Percentiles rank a stretch among this genome's conserved stretches.
phyloP scores from a whole-genome alignment of 164 flowering plant genomes.

The Buxus sempervirens region DNA sequence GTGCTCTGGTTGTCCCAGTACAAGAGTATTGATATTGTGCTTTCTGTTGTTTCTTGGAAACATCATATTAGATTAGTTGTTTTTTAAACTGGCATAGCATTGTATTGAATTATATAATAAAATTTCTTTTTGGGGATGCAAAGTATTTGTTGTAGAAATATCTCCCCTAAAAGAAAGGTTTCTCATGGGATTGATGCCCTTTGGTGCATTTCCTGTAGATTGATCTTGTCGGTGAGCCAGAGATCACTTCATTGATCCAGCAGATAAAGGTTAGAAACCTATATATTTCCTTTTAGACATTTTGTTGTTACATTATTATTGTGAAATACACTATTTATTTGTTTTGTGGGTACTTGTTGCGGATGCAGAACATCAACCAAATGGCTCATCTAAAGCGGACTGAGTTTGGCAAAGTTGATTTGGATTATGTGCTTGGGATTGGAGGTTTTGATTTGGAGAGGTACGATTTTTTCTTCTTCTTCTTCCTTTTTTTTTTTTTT shows the following conservation, averaged over 20 bases:
- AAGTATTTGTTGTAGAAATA: background rate
- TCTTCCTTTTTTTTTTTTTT: constrained; percentile 6
- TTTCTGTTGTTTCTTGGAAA: background rate
- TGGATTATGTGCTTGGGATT: constrained; percentile 97
- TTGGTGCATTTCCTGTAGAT: constrained; percentile 39
- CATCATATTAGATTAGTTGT: too few species aligned
- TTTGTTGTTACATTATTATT: background rate
- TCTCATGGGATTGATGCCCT: constrained; percentile 10
- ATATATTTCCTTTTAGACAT: constrained; percentile 2
- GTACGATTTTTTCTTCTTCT: constrained; percentile 21
- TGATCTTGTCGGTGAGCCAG: constrained; percentile 84
- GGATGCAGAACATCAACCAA: constrained; percentile 61
- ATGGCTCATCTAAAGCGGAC: constrained; percentile 80
- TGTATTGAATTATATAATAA: too few species aligned
- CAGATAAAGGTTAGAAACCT: constrained; percentile 66
- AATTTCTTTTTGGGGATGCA: background rate
- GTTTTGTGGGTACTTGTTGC: background rate
- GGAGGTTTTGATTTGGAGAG: constrained; percentile 99
- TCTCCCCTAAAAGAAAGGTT: background rate
- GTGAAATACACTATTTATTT: background rate
- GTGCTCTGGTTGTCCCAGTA: background rate
- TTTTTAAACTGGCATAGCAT: background rate
- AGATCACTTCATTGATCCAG: constrained; percentile 60
- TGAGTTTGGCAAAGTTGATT: constrained; percentile 82
- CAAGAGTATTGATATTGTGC: background rate